Base-by-base conservation (phyloP, 2,329 filamentous ascomycete genomes). In the Coniella lustricola region DNA sequence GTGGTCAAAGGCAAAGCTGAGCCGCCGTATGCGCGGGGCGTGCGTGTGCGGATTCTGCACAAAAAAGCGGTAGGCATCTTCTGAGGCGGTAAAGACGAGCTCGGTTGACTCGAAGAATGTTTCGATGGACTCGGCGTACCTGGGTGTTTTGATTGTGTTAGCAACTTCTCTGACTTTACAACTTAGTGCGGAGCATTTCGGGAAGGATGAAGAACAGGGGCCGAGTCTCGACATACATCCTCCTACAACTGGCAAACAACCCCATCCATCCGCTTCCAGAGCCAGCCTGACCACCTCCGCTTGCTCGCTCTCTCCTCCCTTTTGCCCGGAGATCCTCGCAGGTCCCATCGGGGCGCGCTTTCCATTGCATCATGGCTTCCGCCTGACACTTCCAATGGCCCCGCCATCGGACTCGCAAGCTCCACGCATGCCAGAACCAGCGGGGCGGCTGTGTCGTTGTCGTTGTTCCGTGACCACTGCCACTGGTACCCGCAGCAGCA, bases 321-420 rank as follows among this genome's bases (percentile, higher is more conserved):
- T 14, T 7, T 2, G 17, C 18, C 18, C 38, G 42, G 20, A 49
- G 25, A 13, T 51, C 52, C 20, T 45, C 31, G 43, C 44, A 51
- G 13, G 44, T 52, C 2, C 45, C 48, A 3, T 44, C 41, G 3
- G 45, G 54, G 7, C 13, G 21, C 10, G 52, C 47, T 22, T 54
- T 49, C 57, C 58, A 60, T 5, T 50, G 47, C 32, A 40, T 17
- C 53, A 59, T 58, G 12, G 54, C 29, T 16, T 46, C 52, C 2
- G 51, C 48, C 54, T 61, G 59, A 37, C 59, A 61, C 32, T 51
- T 48, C 57, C 56, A 59, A 45, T 61, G 59, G 17, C 44, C 46
- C 7, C 54, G 55, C 59, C 59, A 61, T 20, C 54, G 44, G 21
- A 58, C 33, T 2, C 57, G 51, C 43, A 56, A 33, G 1, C 55